Percentiles rank a stretch among this genome's conserved stretches.
phyloP scores from a whole-genome alignment of 495 filamentous ascomycete species.

The Amniculicola lignicola region DNA sequence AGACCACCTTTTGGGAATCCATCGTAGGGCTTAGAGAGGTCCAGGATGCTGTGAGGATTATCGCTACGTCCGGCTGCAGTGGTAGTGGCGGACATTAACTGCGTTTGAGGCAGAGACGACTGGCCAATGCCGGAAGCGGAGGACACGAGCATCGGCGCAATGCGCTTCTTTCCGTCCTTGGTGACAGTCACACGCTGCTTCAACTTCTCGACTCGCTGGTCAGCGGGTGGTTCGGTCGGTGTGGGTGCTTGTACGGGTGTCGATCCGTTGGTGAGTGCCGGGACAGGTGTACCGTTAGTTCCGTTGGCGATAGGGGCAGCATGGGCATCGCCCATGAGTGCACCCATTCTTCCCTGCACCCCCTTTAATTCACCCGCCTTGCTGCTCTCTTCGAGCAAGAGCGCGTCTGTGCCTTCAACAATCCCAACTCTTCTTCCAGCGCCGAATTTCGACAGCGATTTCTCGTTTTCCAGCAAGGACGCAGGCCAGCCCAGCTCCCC shows the following conservation, averaged over 20 bases:
- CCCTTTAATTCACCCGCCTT: conserved; percentile 84
- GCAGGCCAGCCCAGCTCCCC: conserved; percentile 72
- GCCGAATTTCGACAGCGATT: conserved; percentile 86
- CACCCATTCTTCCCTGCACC: conserved; percentile 93
- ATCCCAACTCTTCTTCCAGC: conserved; percentile 82
- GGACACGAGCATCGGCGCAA: conserved; percentile 87
- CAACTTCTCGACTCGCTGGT: conserved; percentile 68
- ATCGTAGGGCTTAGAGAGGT: conserved; percentile 92
- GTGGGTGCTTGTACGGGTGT: conserved; percentile 21
- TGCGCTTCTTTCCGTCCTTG: conserved; percentile 95
- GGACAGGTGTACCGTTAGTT: conserved; percentile 42
- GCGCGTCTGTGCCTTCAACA: conserved; percentile 81
- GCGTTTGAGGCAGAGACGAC: conserved; percentile 81
- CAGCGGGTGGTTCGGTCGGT: conserved; percentile 50
- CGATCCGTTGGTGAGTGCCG: conserved; percentile 40
- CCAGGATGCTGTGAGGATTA: conserved; percentile 77
- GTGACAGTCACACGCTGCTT: conserved; percentile 91
- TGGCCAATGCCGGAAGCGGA: conserved; percentile 73
- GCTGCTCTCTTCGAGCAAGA: conserved; percentile 85
- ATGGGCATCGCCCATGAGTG: conserved; percentile 79
- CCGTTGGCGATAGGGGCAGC: conserved; percentile 35
- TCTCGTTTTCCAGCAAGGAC: conserved; percentile 84
- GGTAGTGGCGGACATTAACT: conserved; percentile 68
- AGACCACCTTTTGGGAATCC: conserved; percentile 89
- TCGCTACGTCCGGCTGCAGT: conserved; percentile 59